Conservation (phyloP, 2,329 filamentous ascomycete species). For the Sclerotinia borealis region DNA sequence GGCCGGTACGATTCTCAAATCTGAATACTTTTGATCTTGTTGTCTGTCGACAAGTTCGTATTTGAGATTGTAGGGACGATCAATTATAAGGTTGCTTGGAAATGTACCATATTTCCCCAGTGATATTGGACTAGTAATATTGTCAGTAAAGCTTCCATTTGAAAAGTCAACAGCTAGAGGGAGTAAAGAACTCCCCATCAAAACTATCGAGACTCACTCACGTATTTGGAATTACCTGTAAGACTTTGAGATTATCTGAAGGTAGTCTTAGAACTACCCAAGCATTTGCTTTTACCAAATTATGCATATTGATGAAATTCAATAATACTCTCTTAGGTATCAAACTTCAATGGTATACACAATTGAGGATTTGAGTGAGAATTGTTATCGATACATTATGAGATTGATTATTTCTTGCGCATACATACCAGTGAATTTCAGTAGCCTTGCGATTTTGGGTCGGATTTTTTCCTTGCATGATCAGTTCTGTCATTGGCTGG, state of each 20-base stretch:
- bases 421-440: neutral
- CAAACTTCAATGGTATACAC: neutral
- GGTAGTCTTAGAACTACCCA: conserved; percentile 57
- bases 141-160: conserved; percentile 13
- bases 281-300: conserved; percentile 48
- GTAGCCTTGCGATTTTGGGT: conserved; percentile 5
- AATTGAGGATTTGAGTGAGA: neutral
- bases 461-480: neutral
- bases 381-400: neutral
- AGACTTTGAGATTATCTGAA: conserved; percentile 50
- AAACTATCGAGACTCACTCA: conserved; percentile 34
- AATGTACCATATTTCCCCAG: conserved; percentile 92
- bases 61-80: conserved; percentile 85
- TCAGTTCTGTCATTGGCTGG: neutral
- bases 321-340: neutral
- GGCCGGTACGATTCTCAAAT: conserved; percentile 71
- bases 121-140: conserved; percentile 62
- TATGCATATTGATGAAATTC: conserved; percentile 26
- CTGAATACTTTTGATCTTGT: conserved; percentile 57
- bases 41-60: conserved; percentile 78
- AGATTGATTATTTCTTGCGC: neutral
- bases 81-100: conserved; percentile 79
- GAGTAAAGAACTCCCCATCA: conserved; percentile 20
- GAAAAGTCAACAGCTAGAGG: neutral
- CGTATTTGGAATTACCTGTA: conserved; percentile 57